Conservation (phyloP, 148 eudicot species). For the Rhododendron williamsianum region DNA sequence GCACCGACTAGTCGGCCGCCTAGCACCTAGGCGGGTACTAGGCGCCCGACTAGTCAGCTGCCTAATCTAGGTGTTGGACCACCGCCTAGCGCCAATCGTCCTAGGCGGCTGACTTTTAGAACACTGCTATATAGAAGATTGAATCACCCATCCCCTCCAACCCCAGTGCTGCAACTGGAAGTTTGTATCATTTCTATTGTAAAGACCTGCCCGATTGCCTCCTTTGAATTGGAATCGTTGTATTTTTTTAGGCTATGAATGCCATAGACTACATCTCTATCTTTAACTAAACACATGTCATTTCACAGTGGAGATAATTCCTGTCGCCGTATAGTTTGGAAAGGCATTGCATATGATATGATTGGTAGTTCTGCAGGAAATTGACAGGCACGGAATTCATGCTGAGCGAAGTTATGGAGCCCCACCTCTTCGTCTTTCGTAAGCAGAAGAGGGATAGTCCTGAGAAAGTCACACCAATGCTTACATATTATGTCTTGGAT, state of each 20-base stretch:
- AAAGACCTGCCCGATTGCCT: neutral
- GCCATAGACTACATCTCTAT: neutral
- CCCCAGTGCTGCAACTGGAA: neutral
- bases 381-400: constrained; percentile 78
- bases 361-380: constrained; percentile 43
- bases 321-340: neutral
- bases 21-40: too few species aligned
- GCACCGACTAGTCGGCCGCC: too few species aligned
- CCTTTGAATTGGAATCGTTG: neutral
- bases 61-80: too few species aligned
- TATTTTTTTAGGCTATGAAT: neutral
- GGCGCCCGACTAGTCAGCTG: too few species aligned
- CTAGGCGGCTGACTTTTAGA: too few species aligned
- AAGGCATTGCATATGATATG: neutral
- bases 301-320: neutral
- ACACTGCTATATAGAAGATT: neutral
- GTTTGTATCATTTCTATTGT: neutral
- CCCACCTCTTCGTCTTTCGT: constrained; percentile 78
- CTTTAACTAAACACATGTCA: neutral
- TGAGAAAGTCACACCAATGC: constrained; percentile 86
- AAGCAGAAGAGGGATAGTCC: constrained; percentile 95
- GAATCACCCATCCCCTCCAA: neutral
- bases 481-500: constrained; percentile 86
- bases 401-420: constrained; percentile 82
- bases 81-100: too few species aligned